Evolutionary conservation across 2,329 filamentous ascomycete genomes (phyloP).

Genomic region (Calcarisporium arbuscula): DNA sequence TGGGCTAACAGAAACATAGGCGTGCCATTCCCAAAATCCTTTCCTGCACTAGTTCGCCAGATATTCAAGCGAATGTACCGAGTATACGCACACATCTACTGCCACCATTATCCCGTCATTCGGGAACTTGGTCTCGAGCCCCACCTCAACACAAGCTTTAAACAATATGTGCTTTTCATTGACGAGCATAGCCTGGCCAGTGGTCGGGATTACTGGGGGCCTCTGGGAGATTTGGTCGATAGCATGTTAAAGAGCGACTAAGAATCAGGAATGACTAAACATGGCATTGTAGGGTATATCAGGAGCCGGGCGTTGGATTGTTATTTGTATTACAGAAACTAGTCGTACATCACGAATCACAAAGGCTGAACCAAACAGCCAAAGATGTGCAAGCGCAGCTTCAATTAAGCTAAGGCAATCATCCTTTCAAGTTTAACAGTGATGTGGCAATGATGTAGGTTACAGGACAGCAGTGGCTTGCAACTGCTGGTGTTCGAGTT

Average conservation of each 20-base stretch:
- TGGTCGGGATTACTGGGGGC: slow-evolving; percentile 96
- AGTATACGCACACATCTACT: slow-evolving; percentile 99
- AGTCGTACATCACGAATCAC: too few species aligned
- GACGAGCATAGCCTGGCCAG: slow-evolving; percentile 91
- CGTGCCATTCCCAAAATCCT: slow-evolving; percentile 90
- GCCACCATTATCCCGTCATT: slow-evolving; percentile 97
- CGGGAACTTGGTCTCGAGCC: slow-evolving; percentile 92
- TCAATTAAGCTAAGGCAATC: too few species aligned
- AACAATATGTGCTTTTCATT: slow-evolving; percentile 98
- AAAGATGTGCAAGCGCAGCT: too few species aligned
- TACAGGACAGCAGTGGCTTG: too few species aligned
- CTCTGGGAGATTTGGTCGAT: slow-evolving; percentile 89
- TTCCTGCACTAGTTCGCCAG: slow-evolving; percentile 81
- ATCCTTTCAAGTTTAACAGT: too few species aligned
- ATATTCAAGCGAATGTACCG: slow-evolving; percentile 99
- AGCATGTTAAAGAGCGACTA: slow-evolving; percentile 94
- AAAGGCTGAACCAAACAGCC: too few species aligned
- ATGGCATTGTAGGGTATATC: slow-evolving; percentile 10
- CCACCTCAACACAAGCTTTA: slow-evolving; percentile 98
- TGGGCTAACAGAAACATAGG: slow-evolving; percentile 39
- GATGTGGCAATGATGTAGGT: too few species aligned
- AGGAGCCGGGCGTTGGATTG: slow-evolving; percentile 17
- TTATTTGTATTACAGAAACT: slow-evolving; percentile 4
- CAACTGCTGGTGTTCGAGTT: too few species aligned
- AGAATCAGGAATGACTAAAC: slow-evolving; percentile 14